Conservation (phyloP, 1,284 basidiomycete genomes). For the Calocybe gambosa region DNA sequence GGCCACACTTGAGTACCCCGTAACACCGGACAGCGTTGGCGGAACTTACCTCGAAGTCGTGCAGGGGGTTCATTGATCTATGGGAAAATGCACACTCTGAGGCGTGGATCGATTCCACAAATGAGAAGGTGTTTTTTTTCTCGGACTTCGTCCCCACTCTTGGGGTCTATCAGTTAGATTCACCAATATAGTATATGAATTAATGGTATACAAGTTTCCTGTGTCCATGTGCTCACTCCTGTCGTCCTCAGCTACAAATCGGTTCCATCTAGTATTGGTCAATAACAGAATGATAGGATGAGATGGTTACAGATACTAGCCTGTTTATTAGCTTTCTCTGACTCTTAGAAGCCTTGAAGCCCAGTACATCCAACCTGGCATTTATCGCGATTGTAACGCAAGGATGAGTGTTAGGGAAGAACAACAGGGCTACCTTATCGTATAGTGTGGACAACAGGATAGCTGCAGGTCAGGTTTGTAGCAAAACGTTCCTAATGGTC, state of each 20-base stretch:
- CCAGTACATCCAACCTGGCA: constrained; percentile 60
- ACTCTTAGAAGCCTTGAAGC: constrained; percentile 73
- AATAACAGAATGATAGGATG: not conserved
- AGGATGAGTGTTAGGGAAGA: not conserved
- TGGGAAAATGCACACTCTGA: constrained; percentile 26
- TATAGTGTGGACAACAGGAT: constrained; percentile 91
- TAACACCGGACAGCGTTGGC: not conserved
- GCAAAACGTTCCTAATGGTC: constrained; percentile 49
- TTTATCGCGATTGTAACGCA: constrained; percentile 1
- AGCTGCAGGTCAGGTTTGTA: constrained; percentile 78
- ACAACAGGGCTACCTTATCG: constrained; percentile 57
- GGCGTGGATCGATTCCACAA: constrained; percentile 44
- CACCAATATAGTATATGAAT: not conserved
- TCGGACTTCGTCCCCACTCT: constrained; percentile 6
- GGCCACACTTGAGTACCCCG: too few species aligned
- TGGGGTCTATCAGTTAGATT: not conserved
- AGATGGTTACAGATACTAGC: constrained; percentile 28
- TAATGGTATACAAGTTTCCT: constrained; percentile 16
- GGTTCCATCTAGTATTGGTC: constrained; percentile 63
- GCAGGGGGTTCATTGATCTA: constrained; percentile 7
- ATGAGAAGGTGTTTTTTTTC: constrained; percentile 27
- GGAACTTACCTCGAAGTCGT: constrained; percentile 48
- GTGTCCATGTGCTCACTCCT: constrained; percentile 27
- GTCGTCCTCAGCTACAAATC: constrained; percentile 53
- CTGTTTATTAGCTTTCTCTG: constrained; percentile 73